Percentiles rank a stretch among this genome's conserved stretches.
Evolutionary conservation across 73 alveolate genomes (phyloP).

Genomic region (Paramecium biaurelia): DNA sequence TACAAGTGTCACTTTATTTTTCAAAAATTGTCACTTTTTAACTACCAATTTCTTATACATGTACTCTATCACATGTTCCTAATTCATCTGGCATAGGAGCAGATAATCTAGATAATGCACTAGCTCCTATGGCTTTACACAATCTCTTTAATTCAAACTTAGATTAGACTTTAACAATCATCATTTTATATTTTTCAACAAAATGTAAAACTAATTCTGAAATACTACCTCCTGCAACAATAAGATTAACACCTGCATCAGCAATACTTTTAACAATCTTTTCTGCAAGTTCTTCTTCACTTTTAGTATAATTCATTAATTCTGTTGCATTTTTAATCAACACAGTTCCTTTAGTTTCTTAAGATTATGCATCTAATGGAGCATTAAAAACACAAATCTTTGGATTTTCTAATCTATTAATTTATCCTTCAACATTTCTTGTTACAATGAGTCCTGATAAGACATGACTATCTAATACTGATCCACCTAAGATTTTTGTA

Average conservation of each 20-base stretch:
- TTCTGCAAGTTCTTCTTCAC: constrained; percentile 95
- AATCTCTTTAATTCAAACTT: constrained; percentile 96
- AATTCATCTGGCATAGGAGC: constrained; percentile 98
- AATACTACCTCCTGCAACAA: constrained; percentile 95
- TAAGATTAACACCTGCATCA: constrained; percentile 95
- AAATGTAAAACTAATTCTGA: constrained; percentile 92
- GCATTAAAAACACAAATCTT: constrained; percentile 95
- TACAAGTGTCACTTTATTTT: constrained; percentile 74
- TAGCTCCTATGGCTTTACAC: constrained; percentile 93
- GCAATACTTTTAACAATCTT: constrained; percentile 85
- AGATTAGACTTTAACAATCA: constrained; percentile 91
- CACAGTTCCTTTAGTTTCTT: constrained; percentile 98
- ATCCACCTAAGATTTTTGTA: constrained; percentile 94
- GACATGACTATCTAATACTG: constrained; percentile 85
- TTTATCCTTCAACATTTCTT: constrained; percentile 88
- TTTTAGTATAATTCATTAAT: constrained; percentile 94
- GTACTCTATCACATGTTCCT: constrained; percentile 95
- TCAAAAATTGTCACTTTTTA: constrained; percentile 83
- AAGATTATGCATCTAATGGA: constrained; percentile 92
- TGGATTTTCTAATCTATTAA: constrained; percentile 88
- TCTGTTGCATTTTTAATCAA: constrained; percentile 95
- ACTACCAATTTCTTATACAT: constrained; percentile 89
- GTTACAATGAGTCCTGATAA: constrained; percentile 91
- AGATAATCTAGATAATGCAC: constrained; percentile 91
- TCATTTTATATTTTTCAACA: constrained; percentile 95